Base-by-base conservation (phyloP, 2,329 filamentous ascomycete genomes). In the Colletotrichum tabaci region DNA sequence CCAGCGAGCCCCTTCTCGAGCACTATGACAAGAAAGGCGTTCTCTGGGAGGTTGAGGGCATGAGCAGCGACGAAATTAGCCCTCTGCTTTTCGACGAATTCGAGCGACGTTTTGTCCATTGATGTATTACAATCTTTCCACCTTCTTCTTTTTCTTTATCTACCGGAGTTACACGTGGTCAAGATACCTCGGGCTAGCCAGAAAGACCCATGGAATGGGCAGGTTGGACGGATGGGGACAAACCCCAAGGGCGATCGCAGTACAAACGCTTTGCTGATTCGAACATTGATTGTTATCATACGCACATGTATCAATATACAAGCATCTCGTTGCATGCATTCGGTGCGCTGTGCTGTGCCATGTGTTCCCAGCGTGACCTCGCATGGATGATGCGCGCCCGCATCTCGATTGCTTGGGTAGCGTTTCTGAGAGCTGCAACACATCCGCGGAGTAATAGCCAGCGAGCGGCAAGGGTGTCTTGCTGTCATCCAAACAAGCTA, bases 41-140 rank as follows among this genome's bases (percentile, higher is more conserved):
- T 15, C 84, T 99, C 47, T 94, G 93, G 89, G 94, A 94, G 73
- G 94, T 98, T 4, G 87, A 94, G 76, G 96, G 96, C 26, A 90
- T 95, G 82, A 96, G 91, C 80, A 98, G 95, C 79, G 94, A 99
- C 79, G 96, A 98, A 84, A 99, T 99, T 76, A 95, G 89, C 65
- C 96, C 96, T n/a, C 91, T 95, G 84, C 86, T 99, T 38, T 93
- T 94, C 78, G 83, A 86, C 10, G 95, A 98, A 82, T 94, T 99
- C 80, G 91, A 94, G 83, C 89, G 86, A 78, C 88, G 93, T 67
- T 98, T 98, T 68, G 77, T 79, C 52, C 63, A 74, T 42, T 81
- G 70, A 72, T 66, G n/a, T n/a, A n/a, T 52, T 68, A 26, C 9
- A 38, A 35, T 21, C 38, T 61, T 30, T 50, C 50, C 40, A 26